Evolutionary conservation across 306 rosid species (phyloP).

Genomic region (Coriaria nepalensis): DNA sequence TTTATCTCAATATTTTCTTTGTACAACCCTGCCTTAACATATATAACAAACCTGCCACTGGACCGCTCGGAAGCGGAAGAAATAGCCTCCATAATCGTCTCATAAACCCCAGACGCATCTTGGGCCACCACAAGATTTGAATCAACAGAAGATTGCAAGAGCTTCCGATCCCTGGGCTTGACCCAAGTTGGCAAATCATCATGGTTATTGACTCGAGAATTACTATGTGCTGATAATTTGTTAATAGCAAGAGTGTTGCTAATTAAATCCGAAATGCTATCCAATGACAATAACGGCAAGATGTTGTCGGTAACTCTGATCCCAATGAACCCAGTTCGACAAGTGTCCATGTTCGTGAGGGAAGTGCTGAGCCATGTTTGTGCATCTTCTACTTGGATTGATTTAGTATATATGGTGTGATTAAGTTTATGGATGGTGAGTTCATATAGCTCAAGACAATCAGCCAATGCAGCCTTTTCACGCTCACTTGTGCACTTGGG

Average conservation of each 20-base stretch:
- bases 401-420: neutral
- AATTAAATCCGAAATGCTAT: conserved; percentile 2
- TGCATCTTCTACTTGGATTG: conserved; percentile 5
- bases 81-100: conserved; percentile 3
- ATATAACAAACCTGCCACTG: conserved; percentile 2
- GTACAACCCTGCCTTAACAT: conserved; percentile 5
- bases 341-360: conserved; percentile 5
- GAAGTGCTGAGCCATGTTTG: conserved; percentile 9
- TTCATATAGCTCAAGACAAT: conserved; percentile 6
- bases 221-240: neutral
- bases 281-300: conserved; percentile 3
- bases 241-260: conserved; percentile 6
- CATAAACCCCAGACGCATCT: conserved; percentile 6
- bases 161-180: neutral
- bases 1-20: neutral
- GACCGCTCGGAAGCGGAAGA: neutral
- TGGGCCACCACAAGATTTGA: conserved; percentile 10
- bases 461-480: conserved; percentile 3
- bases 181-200: neutral
- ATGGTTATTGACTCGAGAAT: neutral
- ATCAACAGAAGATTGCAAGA: neutral
- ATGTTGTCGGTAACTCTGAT: neutral
- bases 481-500: neutral
- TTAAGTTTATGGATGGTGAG: conserved; percentile 5
- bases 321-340: conserved; percentile 1